Base-by-base conservation (phyloP, 768 basidiomycete species). In the Leccinum rimulosum region DNA sequence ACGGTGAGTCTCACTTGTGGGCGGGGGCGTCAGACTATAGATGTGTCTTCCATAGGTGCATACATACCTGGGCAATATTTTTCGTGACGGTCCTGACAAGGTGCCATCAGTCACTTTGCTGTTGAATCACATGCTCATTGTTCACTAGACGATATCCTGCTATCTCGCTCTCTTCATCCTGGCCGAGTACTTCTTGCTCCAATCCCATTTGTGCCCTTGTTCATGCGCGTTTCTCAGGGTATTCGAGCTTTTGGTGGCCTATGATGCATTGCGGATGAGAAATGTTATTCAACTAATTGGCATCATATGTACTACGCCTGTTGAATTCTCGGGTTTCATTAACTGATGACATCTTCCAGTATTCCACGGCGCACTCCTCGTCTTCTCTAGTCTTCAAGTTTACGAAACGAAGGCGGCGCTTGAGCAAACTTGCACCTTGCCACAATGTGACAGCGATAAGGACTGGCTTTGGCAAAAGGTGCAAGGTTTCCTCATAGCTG, bases 131-230 rank as follows among this genome's bases (percentile, higher is more conserved):
- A 5, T 48, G 54, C 59, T 62, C 61, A 71, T 36, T 17, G 54
- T 19, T 52, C 45, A 14, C 54, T 6, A 91, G 87, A 93, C 91
- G 12, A 70, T 93, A 55, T 87, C 91, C 61, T 93, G 91, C 73
- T 94, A 93, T 70, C 83, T 94, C 6, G 89, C 89, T 3, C 77
- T 94, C 7, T 94, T 93, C 70, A 85, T 86, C 27, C 77, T 94
- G 10, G 92, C 89, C 57, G 91, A 90, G 91, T 92, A 69, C 53
- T 83, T 74, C 38, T 40, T 54, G 15, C 51, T 36, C 50, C 33
- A 49, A 14, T n/a, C 25, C 17, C 9, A 5, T 19, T 33, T 22
- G 28, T 4, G 3, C 27, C 31, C 17, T 30, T 59, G 8, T 33
- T 66, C 6, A 70, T 11, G 25, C 11, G 14, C 35, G 36, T 35